A percentile compares a stretch with the other conserved stretches of the same genome.
Evolutionary conservation across 345 rosid genomes (phyloP).

Genomic region (Physaria fendleri): DNA sequence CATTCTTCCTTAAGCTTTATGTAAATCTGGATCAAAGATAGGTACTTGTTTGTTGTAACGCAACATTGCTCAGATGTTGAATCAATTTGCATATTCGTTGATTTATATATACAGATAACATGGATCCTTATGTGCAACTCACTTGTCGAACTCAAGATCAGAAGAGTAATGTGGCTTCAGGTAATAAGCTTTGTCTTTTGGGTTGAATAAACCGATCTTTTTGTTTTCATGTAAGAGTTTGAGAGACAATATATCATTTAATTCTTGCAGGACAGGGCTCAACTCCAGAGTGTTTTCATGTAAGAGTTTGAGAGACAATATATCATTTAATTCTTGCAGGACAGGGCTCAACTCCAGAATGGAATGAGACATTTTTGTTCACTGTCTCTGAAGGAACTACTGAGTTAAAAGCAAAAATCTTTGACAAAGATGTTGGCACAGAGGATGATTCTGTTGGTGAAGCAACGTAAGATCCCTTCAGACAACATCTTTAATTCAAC

Average conservation of each 20-base stretch:
- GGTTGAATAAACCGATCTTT: not conserved
- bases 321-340: constrained; percentile 32
- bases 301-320: not conserved
- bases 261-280: constrained; percentile 39
- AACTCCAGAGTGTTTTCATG: too few relatives aligned
- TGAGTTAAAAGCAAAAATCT: constrained; percentile 48
- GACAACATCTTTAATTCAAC: not conserved
- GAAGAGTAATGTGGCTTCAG: constrained; percentile 66
- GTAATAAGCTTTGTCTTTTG: constrained; percentile 30
- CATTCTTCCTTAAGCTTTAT: too few relatives aligned
- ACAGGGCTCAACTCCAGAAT: constrained; percentile 54
- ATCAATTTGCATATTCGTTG: not conserved
- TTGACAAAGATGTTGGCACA: constrained; percentile 58
- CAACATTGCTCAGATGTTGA: not conserved
- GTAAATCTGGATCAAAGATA: not conserved
- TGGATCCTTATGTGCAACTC: constrained; percentile 67
- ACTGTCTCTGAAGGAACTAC: constrained; percentile 43
- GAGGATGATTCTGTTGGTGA: constrained; percentile 67
- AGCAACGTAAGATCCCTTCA: constrained; percentile 45
- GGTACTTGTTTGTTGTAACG: not conserved
- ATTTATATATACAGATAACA: constrained; percentile 36
- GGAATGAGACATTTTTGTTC: constrained; percentile 81
- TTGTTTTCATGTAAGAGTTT: constrained; percentile 1
- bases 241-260: not conserved
- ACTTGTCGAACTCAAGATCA: constrained; percentile 67